These are phyloP conservation scores for Dendrocalamus sinicus DNA, from an alignment of 176 grass and related monocot species.

Conservation along the genomic window DNA sequence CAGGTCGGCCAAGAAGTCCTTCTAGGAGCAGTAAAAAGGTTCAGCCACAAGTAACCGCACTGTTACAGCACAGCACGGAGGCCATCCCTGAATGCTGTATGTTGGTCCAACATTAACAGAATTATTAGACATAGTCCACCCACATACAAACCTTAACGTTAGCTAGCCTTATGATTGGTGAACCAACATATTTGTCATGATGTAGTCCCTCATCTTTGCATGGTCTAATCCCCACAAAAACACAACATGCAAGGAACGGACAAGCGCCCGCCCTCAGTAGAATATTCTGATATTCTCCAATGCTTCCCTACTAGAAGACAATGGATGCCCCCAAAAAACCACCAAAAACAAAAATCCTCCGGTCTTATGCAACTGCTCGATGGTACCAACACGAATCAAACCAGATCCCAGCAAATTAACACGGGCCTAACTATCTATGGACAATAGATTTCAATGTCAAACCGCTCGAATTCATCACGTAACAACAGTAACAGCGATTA, in stretches of 20 bases:
- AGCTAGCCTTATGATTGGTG: background rate
- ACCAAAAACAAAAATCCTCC: background rate
- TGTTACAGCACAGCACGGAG: background rate
- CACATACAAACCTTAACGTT: constrained; percentile 14
- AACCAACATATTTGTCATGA: constrained; percentile 13
- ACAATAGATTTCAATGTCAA: no score
- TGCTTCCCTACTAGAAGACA: constrained; percentile 28
- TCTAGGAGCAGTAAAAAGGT: background rate
- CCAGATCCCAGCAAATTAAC: constrained; percentile 39
- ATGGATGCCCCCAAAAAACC: background rate
- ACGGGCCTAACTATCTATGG: background rate
- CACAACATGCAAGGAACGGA: constrained; percentile 9
- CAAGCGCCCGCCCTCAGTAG: constrained; percentile 9
- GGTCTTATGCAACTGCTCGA: constrained; percentile 15
- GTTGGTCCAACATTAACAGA: background rate
- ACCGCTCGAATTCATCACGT: no score
- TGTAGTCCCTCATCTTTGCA: constrained; percentile 16
- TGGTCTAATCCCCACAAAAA: constrained; percentile 2
- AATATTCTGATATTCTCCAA: background rate
- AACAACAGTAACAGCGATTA: background rate
- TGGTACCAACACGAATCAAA: constrained; percentile 31
- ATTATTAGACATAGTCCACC: background rate
- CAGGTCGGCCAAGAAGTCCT: background rate
- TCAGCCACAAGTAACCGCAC: background rate
- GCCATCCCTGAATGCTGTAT: background rate